Conservation (phyloP, 2,329 filamentous ascomycete species). For the Apiospora aurea region DNA sequence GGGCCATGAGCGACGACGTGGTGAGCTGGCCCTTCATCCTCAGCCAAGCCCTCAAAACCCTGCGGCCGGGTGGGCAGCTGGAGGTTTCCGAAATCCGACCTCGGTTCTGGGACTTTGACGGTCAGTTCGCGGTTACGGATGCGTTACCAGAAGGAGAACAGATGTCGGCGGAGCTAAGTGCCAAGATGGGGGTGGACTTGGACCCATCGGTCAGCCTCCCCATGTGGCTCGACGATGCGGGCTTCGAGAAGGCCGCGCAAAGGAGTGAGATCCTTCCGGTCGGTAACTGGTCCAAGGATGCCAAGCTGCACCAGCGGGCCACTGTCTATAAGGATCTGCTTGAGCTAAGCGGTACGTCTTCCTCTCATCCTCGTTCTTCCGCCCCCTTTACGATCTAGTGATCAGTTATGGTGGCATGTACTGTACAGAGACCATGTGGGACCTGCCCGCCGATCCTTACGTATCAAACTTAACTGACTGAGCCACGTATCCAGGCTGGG, state of each 20-base stretch:
- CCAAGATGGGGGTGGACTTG: constrained; percentile 46
- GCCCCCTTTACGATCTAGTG: too few species aligned
- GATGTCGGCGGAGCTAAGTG: constrained; percentile 38
- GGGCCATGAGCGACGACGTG: constrained; percentile 54
- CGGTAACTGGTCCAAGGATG: constrained; percentile 48
- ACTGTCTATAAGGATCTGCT: constrained; percentile 45
- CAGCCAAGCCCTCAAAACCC: constrained; percentile 46
- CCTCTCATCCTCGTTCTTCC: background rate
- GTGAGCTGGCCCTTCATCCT: constrained; percentile 49
- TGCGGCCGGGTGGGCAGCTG: constrained; percentile 53
- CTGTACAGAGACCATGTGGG: background rate
- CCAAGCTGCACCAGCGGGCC: constrained; percentile 47
- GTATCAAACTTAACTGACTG: background rate
- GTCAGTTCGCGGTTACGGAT: constrained; percentile 41
- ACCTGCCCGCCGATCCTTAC: background rate
- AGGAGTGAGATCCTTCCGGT: constrained; percentile 51
- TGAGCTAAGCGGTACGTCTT: constrained; percentile 43
- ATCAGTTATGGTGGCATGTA: background rate
- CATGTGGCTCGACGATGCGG: constrained; percentile 44
- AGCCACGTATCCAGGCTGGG: background rate
- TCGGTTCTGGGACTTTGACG: constrained; percentile 49
- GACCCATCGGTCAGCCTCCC: constrained; percentile 48
- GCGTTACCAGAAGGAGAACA: constrained; percentile 46
- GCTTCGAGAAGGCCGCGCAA: constrained; percentile 50
- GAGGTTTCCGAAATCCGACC: constrained; percentile 53